Percentiles rank a stretch among this genome's conserved stretches.
phyloP scores from a whole-genome alignment of 108 stramenopile species.

The Cyclostephanos tholiformis region DNA sequence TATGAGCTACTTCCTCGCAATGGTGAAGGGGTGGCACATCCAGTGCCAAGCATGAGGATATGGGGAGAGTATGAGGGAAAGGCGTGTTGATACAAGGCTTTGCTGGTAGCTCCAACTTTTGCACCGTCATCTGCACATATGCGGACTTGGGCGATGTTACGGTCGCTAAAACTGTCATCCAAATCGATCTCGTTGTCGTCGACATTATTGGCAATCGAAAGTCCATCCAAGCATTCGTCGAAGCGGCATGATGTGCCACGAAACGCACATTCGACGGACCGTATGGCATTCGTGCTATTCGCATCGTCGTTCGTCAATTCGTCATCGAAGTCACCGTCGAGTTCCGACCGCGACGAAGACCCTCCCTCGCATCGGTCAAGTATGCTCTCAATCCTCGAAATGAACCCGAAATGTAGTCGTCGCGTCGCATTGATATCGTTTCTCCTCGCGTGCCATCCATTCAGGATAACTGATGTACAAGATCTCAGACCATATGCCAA shows the following conservation, averaged over 20 bases:
- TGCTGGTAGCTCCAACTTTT: neutral
- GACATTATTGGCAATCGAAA: neutral
- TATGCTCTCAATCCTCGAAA: conserved; percentile 31
- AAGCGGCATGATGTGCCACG: neutral
- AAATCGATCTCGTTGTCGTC: conserved; percentile 69
- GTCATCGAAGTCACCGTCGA: neutral
- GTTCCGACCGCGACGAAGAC: conserved; percentile 8
- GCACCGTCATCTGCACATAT: neutral
- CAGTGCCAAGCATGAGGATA: conserved; percentile 77
- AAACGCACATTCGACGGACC: conserved; percentile 24
- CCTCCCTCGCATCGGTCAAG: conserved; percentile 24
- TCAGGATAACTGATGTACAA: conserved; percentile 34
- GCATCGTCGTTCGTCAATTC: neutral
- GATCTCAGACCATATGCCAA: conserved; percentile 37
- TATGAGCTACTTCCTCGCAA: conserved; percentile 73
- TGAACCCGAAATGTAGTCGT: conserved; percentile 20
- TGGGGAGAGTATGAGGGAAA: conserved; percentile 32
- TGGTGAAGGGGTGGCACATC: conserved; percentile 86
- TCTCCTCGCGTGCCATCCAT: conserved; percentile 1
- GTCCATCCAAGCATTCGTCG: conserved; percentile 1
- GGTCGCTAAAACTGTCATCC: conserved; percentile 45
- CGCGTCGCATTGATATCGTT: neutral
- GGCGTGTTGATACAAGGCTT: conserved; percentile 8
- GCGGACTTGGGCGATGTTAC: conserved; percentile 2
- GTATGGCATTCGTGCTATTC: conserved; percentile 10